These are phyloP conservation scores for Agaricus subrufescens DNA, from an alignment of 768 basidiomycete species.

Conservation along the genomic window DNA sequence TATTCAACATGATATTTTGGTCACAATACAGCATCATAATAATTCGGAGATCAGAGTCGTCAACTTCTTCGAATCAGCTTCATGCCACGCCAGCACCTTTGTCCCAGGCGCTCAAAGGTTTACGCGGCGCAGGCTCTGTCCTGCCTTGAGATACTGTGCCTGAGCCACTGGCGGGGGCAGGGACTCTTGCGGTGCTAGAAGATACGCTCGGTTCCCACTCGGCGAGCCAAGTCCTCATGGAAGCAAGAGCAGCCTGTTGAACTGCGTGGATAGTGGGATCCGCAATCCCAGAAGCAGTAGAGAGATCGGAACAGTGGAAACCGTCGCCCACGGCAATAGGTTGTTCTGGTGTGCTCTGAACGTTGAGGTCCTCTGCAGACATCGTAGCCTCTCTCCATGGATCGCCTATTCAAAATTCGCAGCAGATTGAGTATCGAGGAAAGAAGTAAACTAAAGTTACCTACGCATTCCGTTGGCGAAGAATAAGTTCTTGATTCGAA, in stretches of 20 bases:
- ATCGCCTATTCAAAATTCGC: conserved; percentile 41
- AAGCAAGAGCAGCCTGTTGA: conserved; percentile 45
- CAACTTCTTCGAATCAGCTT: neutral
- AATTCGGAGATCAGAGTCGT: neutral
- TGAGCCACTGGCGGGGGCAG: neutral
- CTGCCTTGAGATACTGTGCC: neutral
- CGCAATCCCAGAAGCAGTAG: conserved; percentile 29
- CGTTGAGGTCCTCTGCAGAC: conserved; percentile 46
- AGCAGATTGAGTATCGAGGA: conserved; percentile 1
- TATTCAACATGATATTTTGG: neutral
- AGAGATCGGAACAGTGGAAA: conserved; percentile 66
- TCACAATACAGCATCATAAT: neutral
- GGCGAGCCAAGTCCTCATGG: conserved; percentile 58
- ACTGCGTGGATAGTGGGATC: conserved; percentile 52
- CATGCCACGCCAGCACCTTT: conserved; percentile 6
- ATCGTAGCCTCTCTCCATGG: conserved; percentile 71
- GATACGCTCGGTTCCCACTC: conserved; percentile 27
- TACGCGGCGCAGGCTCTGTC: neutral
- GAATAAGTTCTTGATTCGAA: conserved; percentile 53
- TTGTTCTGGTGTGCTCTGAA: conserved; percentile 45
- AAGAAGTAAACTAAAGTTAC: conserved; percentile 19
- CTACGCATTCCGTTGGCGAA: conserved; percentile 66
- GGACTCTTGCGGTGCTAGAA: neutral
- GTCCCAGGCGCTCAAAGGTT: conserved; percentile 13
- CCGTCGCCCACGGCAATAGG: conserved; percentile 57